Percentiles rank a stretch among this genome's conserved stretches.
These are phyloP conservation scores for Tylopilus vinaceipallidus DNA, from an alignment of 768 basidiomycete genomes.

Conservation along the genomic window DNA sequence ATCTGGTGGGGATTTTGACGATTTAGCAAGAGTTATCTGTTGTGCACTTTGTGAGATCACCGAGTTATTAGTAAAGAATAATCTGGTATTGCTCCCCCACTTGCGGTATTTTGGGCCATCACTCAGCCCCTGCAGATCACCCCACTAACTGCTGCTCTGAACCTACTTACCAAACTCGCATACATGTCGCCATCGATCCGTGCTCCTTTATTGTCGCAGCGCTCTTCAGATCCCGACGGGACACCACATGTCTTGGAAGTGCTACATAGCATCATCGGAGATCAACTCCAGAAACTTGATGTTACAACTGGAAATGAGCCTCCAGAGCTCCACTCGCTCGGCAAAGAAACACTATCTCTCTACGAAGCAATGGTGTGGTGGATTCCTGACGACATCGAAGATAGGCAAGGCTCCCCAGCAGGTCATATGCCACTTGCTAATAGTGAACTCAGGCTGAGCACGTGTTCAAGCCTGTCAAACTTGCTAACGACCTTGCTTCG, in stretches of 20 bases:
- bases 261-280: constrained; percentile 41
- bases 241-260: constrained; percentile 38
- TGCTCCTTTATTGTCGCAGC: constrained; percentile 34
- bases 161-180: constrained; percentile 47
- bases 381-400: constrained; percentile 41
- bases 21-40: constrained; percentile 29
- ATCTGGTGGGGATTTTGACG: constrained; percentile 18
- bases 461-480: constrained; percentile 38
- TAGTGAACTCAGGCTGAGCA: constrained; percentile 33
- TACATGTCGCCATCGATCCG: constrained; percentile 50
- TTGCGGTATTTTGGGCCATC: background rate
- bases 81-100: constrained; percentile 40
- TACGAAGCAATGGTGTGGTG: constrained; percentile 56
- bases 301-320: constrained; percentile 26
- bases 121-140: constrained; percentile 36
- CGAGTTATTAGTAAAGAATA: constrained; percentile 32
- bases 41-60: constrained; percentile 41
- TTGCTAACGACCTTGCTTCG: constrained; percentile 50
- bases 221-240: constrained; percentile 22
- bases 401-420: constrained; percentile 27
- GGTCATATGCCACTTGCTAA: background rate
- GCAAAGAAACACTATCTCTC: constrained; percentile 42
- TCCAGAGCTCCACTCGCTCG: constrained; percentile 32
- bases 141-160: constrained; percentile 49
- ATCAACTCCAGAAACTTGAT: constrained; percentile 37